Base-by-base conservation (phyloP, 805 yeast species). In the Pichia manshurica region DNA sequence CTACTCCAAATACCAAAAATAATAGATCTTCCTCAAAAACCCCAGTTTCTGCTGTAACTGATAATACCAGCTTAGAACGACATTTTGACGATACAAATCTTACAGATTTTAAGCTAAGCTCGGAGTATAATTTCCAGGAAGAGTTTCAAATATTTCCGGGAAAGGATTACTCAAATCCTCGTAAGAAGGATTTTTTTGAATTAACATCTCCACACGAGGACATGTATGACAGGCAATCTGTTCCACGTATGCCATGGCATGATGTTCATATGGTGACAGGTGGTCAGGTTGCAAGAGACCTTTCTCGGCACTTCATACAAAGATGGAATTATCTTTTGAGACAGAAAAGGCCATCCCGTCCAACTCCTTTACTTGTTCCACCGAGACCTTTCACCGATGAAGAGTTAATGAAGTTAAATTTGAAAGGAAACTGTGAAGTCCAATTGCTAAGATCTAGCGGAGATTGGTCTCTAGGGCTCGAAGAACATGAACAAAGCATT, bases 231-330 rank as follows among this genome's bases (percentile, higher is more conserved):
- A 76, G 99, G 51, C 71, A 75, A 15, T 64, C 64, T 17, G 75
- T 78, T 19, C 98, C 99, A 2, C 78, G 99, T 57, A 93, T 93
- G 99, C 99, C 99, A 9, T 93, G 99, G 99, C 99, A 93, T 65
- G 99, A 93, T 73, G 87, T 93, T 34, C 98, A 93, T 56, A 93
- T 90, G 95, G 81, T 89, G 68, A 81, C 95, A 1, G 79, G 90
- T 2, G 99, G 99, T 13, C 95, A 90, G 59, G 81, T 90, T 3
- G 99, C 98, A 0, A 75, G 97, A 50, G 99, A 93, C 64, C 66
- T 91, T 45, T 78, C 95, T 0, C 78, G 99, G 48, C 98, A 93
- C 64, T 93, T 95, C 66, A 95, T 89, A 13, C 99, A 93, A 69
- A 78, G 99, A 58, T 93, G 99, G 99, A 93, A 93, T 63, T 93